A percentile compares a stretch with the other conserved stretches of the same genome.
Conservation (phyloP, 176 grass and related monocot species). For the Juncus effusus region DNA sequence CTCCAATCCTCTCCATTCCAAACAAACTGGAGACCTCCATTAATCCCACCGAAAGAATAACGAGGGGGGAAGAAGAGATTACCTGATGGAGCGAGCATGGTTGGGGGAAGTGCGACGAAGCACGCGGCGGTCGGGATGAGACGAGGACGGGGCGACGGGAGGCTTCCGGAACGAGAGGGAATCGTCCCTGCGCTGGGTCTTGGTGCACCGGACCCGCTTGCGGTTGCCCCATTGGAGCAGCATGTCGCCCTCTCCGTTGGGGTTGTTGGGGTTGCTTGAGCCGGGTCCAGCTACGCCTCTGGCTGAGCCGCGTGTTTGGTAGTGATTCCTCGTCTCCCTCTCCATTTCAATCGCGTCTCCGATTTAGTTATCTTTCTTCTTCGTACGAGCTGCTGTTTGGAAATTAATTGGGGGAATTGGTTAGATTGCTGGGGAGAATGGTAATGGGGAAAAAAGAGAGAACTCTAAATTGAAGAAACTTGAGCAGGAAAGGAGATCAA, state of each 20-base stretch:
- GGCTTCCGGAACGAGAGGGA: slow-evolving; percentile 46
- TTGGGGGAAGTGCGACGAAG: slow-evolving; percentile 35
- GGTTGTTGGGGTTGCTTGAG: slow-evolving; percentile 11
- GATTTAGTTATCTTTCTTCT: too few species aligned
- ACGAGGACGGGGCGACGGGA: slow-evolving; percentile 34
- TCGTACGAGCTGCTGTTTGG: too few species aligned
- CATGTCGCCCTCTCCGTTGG: slow-evolving; percentile 51
- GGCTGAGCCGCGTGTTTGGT: slow-evolving; percentile 64
- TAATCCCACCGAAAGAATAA: background rate
- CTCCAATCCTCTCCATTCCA: background rate
- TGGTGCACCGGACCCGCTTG: slow-evolving; percentile 78
- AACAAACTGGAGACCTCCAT: slow-evolving; percentile 5
- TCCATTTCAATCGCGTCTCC: slow-evolving; percentile 44
- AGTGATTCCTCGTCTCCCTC: slow-evolving; percentile 67
- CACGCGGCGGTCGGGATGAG: slow-evolving; percentile 12
- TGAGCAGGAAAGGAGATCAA: too few species aligned
- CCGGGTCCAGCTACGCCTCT: slow-evolving; percentile 33
- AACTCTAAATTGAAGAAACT: too few species aligned
- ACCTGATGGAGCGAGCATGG: slow-evolving; percentile 54
- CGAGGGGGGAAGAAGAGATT: background rate
- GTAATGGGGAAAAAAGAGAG: too few species aligned
- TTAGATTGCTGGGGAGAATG: too few species aligned
- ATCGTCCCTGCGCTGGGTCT: slow-evolving; percentile 67
- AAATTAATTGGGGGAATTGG: too few species aligned
- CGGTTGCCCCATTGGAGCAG: slow-evolving; percentile 86